Conservation (phyloP, 2,329 filamentous ascomycete species). For the Sporothrix luriei region DNA sequence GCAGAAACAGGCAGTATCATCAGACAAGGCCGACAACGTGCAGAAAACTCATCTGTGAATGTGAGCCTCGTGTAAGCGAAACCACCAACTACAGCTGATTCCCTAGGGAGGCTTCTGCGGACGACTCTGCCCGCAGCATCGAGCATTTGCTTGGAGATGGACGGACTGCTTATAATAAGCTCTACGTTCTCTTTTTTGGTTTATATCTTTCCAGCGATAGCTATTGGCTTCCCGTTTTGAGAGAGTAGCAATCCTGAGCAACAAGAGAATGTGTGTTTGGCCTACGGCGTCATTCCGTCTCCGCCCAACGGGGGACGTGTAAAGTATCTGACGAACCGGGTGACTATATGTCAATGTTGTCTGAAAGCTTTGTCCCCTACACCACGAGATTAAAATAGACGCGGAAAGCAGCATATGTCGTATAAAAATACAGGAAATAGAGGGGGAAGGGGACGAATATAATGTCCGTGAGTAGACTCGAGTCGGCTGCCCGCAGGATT, state of each 20-base stretch:
- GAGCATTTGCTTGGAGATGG: not conserved
- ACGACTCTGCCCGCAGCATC: not conserved
- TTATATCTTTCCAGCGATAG: conserved; percentile 2
- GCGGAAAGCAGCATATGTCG: not conserved
- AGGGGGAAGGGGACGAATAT: not conserved
- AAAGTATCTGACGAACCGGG: not conserved
- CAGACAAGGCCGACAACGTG: not conserved
- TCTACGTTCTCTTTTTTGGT: not conserved
- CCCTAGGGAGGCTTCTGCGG: not conserved
- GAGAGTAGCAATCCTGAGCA: not conserved
- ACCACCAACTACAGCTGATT: too few species aligned
- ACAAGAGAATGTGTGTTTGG: not conserved
- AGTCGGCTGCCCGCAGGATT: conserved; percentile 4
- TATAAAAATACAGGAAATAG: too few species aligned
- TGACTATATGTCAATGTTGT: conserved; percentile 6
- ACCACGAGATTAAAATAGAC: conserved; percentile 5
- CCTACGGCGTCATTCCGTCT: not conserved
- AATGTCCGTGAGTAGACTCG: not conserved
- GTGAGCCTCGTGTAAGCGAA: not conserved
- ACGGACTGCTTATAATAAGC: not conserved
- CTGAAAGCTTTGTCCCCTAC: not conserved
- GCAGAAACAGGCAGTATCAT: not conserved
- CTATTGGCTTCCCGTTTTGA: conserved; percentile 6
- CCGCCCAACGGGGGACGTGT: not conserved
- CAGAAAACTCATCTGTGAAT: not conserved